Base-by-base conservation (phyloP, 2,329 filamentous ascomycete genomes). In the Colletotrichum simmondsii region DNA sequence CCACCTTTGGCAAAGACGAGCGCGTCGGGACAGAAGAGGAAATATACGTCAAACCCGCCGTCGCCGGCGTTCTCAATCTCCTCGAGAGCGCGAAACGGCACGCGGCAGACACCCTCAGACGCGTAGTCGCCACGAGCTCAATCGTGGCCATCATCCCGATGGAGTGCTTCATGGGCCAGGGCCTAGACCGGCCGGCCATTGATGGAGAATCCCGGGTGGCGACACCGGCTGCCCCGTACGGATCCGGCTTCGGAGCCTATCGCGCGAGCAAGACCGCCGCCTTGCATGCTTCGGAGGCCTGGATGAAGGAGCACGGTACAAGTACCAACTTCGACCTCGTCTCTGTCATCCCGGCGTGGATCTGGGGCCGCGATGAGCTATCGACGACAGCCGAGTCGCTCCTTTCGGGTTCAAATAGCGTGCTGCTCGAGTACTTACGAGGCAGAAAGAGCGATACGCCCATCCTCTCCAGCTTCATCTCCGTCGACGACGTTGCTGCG, bases 71-170 rank as follows among this genome's bases (percentile, higher is more conserved):
- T 2, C 19, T 56, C 2, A 24, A 61, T n/a, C 52, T 67, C 49
- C 68, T 73, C 11, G 35, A 42, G 46, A 59, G 64, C 42, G 65
- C 57, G 1, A 28, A 11, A 26, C 14, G 54, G 1, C 56, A 66
- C 24, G 49, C 53, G 22, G 26, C 16, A 11, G 16, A 22, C 4
- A 69, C 76, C 0, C 78, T 87, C n/a, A 78, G 81, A 68, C 79
- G 82, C 16, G 75, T 87, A 10, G 81, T 87, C 22, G 83, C 87
- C 62, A 87, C 85, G 2, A 82, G 80, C 5, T 86, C 83, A 1
- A 76, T 80, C 14, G 76, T 73, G 1, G 78, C 80, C 49, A 19
- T 73, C 62, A 30, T 58, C 32, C 61, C 61, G 12, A 57, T 58
- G 8, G 52, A 49, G 3, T 57, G 52, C 63, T 64, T 72, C 28